phyloP scores from a whole-genome alignment of 2,329 filamentous ascomycete species.

The Aaosphaeria pasadenensis region DNA sequence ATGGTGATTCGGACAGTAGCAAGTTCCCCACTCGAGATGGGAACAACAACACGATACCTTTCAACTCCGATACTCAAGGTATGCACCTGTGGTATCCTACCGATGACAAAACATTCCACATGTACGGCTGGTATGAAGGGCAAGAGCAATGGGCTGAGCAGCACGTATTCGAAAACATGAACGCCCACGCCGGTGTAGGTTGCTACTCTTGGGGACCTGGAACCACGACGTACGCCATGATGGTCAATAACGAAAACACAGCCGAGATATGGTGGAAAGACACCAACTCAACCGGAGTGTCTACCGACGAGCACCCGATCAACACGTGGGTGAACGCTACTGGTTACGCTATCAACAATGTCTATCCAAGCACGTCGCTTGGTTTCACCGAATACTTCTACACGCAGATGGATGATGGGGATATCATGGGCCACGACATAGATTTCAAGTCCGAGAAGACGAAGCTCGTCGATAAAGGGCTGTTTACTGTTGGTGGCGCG shows the following conservation, averaged over 20 bases:
- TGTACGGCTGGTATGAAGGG: conserved; percentile 42
- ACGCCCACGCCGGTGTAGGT: conserved; percentile 44
- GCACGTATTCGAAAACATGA: conserved; percentile 36
- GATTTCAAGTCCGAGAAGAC: conserved; percentile 40
- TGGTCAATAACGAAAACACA: conserved; percentile 38
- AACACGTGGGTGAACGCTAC: conserved; percentile 37
- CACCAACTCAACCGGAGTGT: conserved; percentile 31
- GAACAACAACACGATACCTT: conserved; percentile 18
- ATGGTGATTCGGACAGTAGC: conserved; percentile 36
- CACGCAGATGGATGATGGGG: conserved; percentile 35
- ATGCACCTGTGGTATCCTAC: conserved; percentile 47
- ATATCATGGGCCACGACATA: conserved; percentile 41
- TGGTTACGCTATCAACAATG: conserved; percentile 27
- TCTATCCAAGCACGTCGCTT: conserved; percentile 38
- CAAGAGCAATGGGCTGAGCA: conserved; percentile 33
- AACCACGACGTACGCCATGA: conserved; percentile 42
- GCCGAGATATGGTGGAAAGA: conserved; percentile 47
- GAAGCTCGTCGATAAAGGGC: conserved; percentile 20
- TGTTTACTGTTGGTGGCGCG: conserved; percentile 31
- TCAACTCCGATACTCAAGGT: conserved; percentile 25
- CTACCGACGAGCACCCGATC: conserved; percentile 35
- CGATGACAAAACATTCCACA: conserved; percentile 40
- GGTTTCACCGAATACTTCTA: conserved; percentile 45
- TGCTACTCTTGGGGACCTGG: conserved; percentile 44
- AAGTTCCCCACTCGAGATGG: conserved; percentile 36